These are phyloP conservation scores for Coemansia sp. DNA, from an alignment of 192 early-diverging fungal species.

Conservation along the genomic window DNA sequence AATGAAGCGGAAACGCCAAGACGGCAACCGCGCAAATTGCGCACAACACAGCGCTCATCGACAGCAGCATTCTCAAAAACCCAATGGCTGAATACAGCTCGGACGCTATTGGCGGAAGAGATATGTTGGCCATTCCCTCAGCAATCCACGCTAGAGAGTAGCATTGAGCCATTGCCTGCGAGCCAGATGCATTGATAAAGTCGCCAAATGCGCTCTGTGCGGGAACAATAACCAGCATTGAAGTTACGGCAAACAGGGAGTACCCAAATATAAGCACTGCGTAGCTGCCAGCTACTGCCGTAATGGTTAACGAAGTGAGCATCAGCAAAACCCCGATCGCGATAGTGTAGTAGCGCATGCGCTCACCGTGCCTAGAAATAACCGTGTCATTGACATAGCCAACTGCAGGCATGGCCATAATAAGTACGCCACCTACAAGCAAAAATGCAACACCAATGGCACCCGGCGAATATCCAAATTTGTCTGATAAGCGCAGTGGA, in stretches of 20 bases:
- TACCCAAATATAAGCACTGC: constrained; percentile 36
- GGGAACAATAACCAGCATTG: constrained; percentile 41
- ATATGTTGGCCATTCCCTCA: constrained; percentile 44
- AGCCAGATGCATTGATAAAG: constrained; percentile 35
- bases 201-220: constrained; percentile 52
- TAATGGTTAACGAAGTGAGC: constrained; percentile 23
- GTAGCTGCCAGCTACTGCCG: constrained; percentile 24
- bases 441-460: constrained; percentile 42
- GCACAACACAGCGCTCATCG: constrained; percentile 36
- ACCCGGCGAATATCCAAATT: constrained; percentile 36
- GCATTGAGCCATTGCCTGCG: constrained; percentile 45
- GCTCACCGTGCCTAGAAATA: constrained; percentile 22
- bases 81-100: constrained; percentile 20
- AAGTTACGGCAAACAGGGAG: constrained; percentile 35
- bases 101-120: constrained; percentile 33
- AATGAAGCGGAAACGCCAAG: constrained; percentile 20
- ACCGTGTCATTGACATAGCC: constrained; percentile 30
- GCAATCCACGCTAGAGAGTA: constrained; percentile 46
- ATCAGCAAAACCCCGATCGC: constrained; percentile 12
- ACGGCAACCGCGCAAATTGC: constrained; percentile 14
- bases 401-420: constrained; percentile 36
- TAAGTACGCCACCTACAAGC: constrained; percentile 39
- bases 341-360: constrained; percentile 47
- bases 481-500: constrained; percentile 39
- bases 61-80: constrained; percentile 32